phyloP scores from a whole-genome alignment of 495 filamentous ascomycete species.

The Aspergillus sparsus region DNA sequence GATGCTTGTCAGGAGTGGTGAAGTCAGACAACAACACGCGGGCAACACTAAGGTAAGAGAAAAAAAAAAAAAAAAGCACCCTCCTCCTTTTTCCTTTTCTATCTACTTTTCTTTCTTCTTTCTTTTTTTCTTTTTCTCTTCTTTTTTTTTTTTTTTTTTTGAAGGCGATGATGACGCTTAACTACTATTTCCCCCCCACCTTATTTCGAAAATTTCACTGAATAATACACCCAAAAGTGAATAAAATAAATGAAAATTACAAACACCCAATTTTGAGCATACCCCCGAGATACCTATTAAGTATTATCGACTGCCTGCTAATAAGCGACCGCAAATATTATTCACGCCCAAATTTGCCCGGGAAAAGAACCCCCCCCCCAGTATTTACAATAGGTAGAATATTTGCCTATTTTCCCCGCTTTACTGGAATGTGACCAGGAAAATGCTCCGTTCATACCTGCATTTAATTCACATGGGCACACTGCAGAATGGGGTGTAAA shows the following conservation, averaged over 20 bases:
- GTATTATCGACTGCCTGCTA: too few relatives aligned
- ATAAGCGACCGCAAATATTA: too few relatives aligned
- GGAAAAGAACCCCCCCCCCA: too few relatives aligned
- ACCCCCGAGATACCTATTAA: too few relatives aligned
- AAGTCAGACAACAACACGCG: conserved; percentile 22
- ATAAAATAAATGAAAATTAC: not conserved
- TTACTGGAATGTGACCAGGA: conserved; percentile 22
- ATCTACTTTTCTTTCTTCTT: not conserved
- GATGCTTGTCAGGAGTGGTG: conserved; percentile 16
- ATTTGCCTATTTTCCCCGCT: conserved; percentile 4
- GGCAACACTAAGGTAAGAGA: not conserved
- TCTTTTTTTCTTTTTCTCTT: not conserved
- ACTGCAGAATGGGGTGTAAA: not conserved
- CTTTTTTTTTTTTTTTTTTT: not conserved
- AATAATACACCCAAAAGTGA: too few relatives aligned
- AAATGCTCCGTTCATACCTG: conserved; percentile 9
- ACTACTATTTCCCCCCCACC: not conserved
- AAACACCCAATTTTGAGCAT: not conserved
- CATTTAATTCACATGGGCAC: not conserved
- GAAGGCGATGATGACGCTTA: not conserved
- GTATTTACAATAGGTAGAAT: not conserved
- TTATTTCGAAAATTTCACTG: not conserved
- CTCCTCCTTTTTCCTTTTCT: not conserved
- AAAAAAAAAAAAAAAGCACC: not conserved
- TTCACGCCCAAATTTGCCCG: too few relatives aligned